Conservation (phyloP, 2,329 filamentous ascomycete species). For the Sphaceloma murrayae region DNA sequence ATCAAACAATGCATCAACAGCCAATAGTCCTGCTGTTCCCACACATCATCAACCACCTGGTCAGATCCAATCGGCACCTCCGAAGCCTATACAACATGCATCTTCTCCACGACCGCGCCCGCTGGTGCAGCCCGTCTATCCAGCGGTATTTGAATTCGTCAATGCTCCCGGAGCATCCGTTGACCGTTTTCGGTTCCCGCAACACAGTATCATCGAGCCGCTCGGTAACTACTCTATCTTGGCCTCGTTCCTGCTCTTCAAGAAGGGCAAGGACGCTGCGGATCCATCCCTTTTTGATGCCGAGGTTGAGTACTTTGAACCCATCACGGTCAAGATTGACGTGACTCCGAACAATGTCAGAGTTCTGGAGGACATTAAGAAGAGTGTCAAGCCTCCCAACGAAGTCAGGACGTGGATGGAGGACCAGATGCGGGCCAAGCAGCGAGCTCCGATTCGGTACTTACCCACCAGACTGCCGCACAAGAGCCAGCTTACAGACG, state of each 20-base stretch:
- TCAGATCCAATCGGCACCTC: conserved; percentile 19
- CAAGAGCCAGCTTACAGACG: conserved; percentile 28
- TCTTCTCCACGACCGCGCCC: conserved; percentile 46
- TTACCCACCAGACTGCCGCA: conserved; percentile 47
- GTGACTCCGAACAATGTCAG: conserved; percentile 44
- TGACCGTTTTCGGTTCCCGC: conserved; percentile 70
- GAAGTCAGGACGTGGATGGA: conserved; percentile 49
- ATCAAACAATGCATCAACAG: neutral
- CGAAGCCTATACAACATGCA: conserved; percentile 17
- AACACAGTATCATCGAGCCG: conserved; percentile 66
- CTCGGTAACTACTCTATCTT: conserved; percentile 47
- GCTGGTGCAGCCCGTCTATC: conserved; percentile 46
- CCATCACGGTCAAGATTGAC: conserved; percentile 52
- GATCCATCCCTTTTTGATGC: conserved; percentile 28
- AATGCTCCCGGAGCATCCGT: conserved; percentile 46
- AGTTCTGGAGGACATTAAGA: conserved; percentile 45
- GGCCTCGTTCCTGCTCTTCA: conserved; percentile 67
- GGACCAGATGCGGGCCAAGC: conserved; percentile 47
- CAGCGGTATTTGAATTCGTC: conserved; percentile 59
- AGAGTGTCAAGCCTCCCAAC: conserved; percentile 46
- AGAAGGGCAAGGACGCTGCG: conserved; percentile 54
- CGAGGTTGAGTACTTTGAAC: conserved; percentile 63
- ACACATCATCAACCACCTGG: conserved; percentile 16
- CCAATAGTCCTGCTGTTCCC: neutral
- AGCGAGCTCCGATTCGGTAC: conserved; percentile 46